Percentiles rank a stretch among this genome's conserved stretches.
Conservation (phyloP, 202 grass and related monocot genomes). For the Carex arenaria region DNA sequence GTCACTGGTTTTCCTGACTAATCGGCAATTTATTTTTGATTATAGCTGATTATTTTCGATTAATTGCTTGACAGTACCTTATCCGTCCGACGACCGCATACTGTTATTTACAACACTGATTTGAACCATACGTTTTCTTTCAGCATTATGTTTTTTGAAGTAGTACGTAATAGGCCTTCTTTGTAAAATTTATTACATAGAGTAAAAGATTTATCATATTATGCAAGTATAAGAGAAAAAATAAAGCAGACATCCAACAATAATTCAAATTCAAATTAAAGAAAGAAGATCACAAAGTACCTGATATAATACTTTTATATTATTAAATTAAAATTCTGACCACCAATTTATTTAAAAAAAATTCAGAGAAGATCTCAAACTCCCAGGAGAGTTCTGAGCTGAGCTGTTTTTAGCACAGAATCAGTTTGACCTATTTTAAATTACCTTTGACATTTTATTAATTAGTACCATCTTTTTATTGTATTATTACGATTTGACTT, state of each 20-base stretch:
- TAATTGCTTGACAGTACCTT: no score
- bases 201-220: no score
- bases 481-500: background rate
- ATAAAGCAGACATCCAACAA: background rate
- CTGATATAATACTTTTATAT: background rate
- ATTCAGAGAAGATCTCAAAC: background rate
- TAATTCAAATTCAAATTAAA: background rate
- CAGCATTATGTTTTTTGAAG: no score
- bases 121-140: no score
- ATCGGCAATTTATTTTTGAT: no score
- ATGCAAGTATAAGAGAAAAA: no score
- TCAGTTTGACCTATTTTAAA: slow-evolving; percentile 7
- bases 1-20: no score
- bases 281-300: background rate
- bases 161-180: no score
- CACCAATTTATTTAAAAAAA: background rate
- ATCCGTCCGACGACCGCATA: no score
- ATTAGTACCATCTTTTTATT: background rate
- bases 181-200: no score
- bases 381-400: background rate
- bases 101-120: no score
- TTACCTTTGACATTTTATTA: slow-evolving; percentile 8
- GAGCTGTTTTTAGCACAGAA: background rate
- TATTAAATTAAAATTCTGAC: background rate
- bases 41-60: no score